phyloP scores from a whole-genome alignment of 257 asterid species.

The Gardenia jasminoides region DNA sequence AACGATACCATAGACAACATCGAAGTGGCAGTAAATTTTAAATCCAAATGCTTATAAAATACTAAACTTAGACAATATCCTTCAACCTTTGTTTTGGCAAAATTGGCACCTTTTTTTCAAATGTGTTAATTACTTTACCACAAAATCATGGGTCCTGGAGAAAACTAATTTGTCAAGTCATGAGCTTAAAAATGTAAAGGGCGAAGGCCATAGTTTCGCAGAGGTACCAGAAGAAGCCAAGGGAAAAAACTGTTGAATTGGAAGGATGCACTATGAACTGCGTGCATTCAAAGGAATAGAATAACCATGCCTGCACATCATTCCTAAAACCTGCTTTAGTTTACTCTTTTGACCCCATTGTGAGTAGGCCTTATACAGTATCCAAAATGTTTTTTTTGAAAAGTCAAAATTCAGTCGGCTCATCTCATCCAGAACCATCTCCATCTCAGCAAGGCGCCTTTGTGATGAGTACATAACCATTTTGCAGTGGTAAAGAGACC shows the following conservation, averaged over 20 bases:
- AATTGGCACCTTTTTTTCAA: too few species aligned
- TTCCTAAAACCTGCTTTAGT: slow-evolving; percentile 59
- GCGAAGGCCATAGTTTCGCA: too few species aligned
- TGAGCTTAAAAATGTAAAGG: too few species aligned
- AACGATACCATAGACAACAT: too few species aligned
- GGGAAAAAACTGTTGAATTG: not conserved
- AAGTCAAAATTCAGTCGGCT: slow-evolving; percentile 42
- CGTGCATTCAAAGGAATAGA: slow-evolving; percentile 28
- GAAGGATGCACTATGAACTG: slow-evolving; percentile 19
- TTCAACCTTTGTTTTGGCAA: too few species aligned
- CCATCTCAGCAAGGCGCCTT: slow-evolving; percentile 82
- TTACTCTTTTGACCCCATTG: slow-evolving; percentile 49
- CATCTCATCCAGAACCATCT: slow-evolving; percentile 75
- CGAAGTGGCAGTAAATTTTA: too few species aligned
- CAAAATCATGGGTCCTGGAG: too few species aligned
- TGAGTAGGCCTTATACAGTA: slow-evolving; percentile 51
- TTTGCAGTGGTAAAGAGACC: slow-evolving; percentile 79
- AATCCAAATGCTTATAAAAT: too few species aligned
- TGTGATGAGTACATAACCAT: slow-evolving; percentile 75
- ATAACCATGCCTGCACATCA: slow-evolving; percentile 70
- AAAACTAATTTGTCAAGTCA: too few species aligned
- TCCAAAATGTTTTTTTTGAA: slow-evolving; percentile 62
- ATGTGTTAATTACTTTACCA: too few species aligned
- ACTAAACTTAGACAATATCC: too few species aligned
- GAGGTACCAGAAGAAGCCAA: too few species aligned